A percentile compares a stretch with the other conserved stretches of the same genome.
Conservation (phyloP, 768 basidiomycete species). For the Trametes sanguinea region DNA sequence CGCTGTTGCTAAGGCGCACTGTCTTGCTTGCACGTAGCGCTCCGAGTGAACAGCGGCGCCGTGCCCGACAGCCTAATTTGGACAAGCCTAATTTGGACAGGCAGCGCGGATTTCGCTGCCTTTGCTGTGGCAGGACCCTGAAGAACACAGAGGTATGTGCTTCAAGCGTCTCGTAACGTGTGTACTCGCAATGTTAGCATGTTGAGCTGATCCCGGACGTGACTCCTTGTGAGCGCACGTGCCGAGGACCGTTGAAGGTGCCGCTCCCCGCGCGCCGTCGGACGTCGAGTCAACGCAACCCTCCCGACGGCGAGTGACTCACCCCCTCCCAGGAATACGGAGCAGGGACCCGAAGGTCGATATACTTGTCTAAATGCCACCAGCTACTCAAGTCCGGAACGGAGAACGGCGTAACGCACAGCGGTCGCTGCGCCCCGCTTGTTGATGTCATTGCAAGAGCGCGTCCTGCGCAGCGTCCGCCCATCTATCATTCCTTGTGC, state of each 20-base stretch:
- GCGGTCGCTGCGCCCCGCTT: conserved; percentile 21
- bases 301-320: conserved; percentile 18
- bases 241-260: conserved; percentile 10
- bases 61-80: too few relatives aligned
- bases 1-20: conserved; percentile 4
- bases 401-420: conserved; percentile 8
- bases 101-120: too few relatives aligned
- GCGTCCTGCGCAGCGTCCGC: conserved; percentile 8
- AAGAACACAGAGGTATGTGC: conserved; percentile 5
- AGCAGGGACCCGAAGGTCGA: conserved; percentile 15
- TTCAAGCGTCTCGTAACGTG: neutral
- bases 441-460: conserved; percentile 20
- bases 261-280: conserved; percentile 9
- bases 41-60: too few relatives aligned
- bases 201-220: conserved; percentile 11
- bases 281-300: conserved; percentile 20
- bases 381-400: neutral
- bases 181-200: conserved; percentile 1
- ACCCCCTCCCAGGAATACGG: conserved; percentile 7
- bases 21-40: neutral
- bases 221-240: conserved; percentile 20
- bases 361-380: conserved; percentile 22
- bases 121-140: neutral
- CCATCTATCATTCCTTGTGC: conserved; percentile 14
- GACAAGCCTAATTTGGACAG: too few relatives aligned